Evolutionary conservation across 1,284 basidiomycete genomes (phyloP).

Genomic region (Erythrobasidium hasegawianum): DNA sequence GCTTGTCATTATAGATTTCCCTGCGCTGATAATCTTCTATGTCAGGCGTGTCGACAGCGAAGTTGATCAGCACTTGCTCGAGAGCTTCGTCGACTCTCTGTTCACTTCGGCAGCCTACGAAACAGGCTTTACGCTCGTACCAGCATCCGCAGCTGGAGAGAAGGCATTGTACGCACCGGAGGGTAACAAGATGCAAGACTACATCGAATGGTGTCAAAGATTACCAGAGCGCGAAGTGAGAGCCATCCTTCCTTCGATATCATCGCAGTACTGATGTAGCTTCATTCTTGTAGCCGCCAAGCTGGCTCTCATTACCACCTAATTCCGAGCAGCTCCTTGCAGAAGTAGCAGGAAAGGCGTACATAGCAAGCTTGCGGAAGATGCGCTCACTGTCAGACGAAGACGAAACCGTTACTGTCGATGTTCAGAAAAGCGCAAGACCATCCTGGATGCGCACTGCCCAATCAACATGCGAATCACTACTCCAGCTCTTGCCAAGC

Average conservation of each 20-base stretch:
- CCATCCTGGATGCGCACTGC: conserved; percentile 73
- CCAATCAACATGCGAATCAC: conserved; percentile 59
- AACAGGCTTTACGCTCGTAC: conserved; percentile 81
- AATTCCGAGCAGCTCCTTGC: conserved; percentile 53
- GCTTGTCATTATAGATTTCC: not conserved
- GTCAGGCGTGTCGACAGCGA: conserved; percentile 67
- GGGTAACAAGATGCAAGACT: conserved; percentile 83
- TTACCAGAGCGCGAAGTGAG: conserved; percentile 71
- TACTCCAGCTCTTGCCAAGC: conserved; percentile 5
- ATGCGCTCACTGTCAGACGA: conserved; percentile 87
- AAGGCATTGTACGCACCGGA: conserved; percentile 70
- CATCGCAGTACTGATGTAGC: too few species aligned
- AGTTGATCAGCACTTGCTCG: conserved; percentile 84
- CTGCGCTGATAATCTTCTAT: not conserved
- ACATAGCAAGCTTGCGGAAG: conserved; percentile 79
- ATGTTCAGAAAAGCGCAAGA: conserved; percentile 65
- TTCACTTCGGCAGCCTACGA: conserved; percentile 86
- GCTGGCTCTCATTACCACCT: conserved; percentile 31
- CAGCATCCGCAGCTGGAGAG: conserved; percentile 52
- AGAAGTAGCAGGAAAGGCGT: conserved; percentile 63
- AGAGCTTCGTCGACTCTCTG: conserved; percentile 82
- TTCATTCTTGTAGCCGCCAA: conserved; percentile 21
- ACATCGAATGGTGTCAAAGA: conserved; percentile 77
- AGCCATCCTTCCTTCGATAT: not conserved
- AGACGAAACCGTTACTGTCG: conserved; percentile 63